A percentile compares a stretch with the other conserved stretches of the same genome.
Conservation (phyloP, 2,329 filamentous ascomycete species). For the Trichoderma afroharzianum region DNA sequence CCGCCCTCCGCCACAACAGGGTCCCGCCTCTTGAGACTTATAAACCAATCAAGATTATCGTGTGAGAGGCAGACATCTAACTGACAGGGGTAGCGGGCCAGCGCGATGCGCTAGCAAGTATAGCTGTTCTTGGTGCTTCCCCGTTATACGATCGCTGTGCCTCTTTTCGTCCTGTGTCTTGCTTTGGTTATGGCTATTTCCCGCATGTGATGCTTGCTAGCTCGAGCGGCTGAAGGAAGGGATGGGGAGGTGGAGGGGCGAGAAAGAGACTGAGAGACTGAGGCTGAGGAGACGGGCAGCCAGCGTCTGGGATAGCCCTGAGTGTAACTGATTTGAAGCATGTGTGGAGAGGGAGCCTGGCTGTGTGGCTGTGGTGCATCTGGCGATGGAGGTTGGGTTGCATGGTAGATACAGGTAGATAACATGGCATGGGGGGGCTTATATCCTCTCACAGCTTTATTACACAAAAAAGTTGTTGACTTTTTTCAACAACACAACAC, state of each 20-base stretch:
- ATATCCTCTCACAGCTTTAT: not conserved
- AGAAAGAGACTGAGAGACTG: not conserved
- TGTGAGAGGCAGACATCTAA: not conserved
- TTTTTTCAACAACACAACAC: not conserved
- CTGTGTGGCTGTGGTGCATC: not conserved
- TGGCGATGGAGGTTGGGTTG: not conserved
- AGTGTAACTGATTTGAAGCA: not conserved
- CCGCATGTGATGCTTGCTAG: conserved; percentile 4
- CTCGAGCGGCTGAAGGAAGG: not conserved
- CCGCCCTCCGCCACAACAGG: conserved; percentile 9
- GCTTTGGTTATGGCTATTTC: not conserved
- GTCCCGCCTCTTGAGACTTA: not conserved
- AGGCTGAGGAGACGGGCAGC: conserved; percentile 8
- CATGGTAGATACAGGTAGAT: not conserved
- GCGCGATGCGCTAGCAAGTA: not conserved
- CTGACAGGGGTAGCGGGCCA: not conserved
- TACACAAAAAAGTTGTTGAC: not conserved
- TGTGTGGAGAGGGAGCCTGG: not conserved
- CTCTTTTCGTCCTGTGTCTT: not conserved
- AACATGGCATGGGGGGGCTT: not conserved
- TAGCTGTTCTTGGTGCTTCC: not conserved
- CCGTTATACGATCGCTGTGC: not conserved
- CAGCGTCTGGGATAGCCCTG: conserved; percentile 1
- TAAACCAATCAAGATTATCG: not conserved
- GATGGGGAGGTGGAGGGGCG: not conserved